Evolutionary conservation across 306 rosid species (phyloP).

Genomic region (Sophora flavescens): DNA sequence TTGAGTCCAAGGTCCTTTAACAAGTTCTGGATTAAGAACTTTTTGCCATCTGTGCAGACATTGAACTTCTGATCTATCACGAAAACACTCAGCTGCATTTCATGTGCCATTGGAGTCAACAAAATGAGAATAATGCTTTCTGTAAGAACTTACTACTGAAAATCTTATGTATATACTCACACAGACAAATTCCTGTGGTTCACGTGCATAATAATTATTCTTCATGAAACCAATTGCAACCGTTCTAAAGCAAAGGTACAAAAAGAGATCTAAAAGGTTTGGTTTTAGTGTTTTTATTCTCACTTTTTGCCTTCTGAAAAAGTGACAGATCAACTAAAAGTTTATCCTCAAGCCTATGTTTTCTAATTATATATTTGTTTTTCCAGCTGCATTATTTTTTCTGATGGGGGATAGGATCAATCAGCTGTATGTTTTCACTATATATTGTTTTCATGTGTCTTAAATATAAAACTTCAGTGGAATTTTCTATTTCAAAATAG

Average conservation of each 20-base stretch:
- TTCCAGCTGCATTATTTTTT: constrained; percentile 12
- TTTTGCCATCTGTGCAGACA: constrained; percentile 99
- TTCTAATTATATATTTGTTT: not conserved
- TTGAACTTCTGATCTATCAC: constrained; percentile 96
- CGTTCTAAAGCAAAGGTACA: not conserved
- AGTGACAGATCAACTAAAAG: constrained; percentile 21
- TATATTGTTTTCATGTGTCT: not conserved
- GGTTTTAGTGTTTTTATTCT: not conserved
- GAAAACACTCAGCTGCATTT: constrained; percentile 88
- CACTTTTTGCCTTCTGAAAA: constrained; percentile 3
- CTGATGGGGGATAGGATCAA: not conserved
- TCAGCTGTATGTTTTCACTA: not conserved
- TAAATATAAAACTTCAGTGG: constrained; percentile 7
- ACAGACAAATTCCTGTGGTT: constrained; percentile 17
- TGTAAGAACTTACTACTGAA: constrained; percentile 70
- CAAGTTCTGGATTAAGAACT: constrained; percentile 96
- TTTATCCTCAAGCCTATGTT: not conserved
- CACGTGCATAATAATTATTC: too few relatives aligned
- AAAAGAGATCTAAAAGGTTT: constrained; percentile 1
- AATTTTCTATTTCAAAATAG: constrained; percentile 6
- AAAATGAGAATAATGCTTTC: constrained; percentile 35
- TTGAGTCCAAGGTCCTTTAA: constrained; percentile 97
- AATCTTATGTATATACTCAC: not conserved
- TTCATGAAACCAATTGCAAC: not conserved
- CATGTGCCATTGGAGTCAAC: constrained; percentile 46